Evolutionary conservation across 2,329 filamentous ascomycete genomes (phyloP), one percentile per base, ranked within the genome.

Genomic region (Parastagonospora avenae): DNA sequence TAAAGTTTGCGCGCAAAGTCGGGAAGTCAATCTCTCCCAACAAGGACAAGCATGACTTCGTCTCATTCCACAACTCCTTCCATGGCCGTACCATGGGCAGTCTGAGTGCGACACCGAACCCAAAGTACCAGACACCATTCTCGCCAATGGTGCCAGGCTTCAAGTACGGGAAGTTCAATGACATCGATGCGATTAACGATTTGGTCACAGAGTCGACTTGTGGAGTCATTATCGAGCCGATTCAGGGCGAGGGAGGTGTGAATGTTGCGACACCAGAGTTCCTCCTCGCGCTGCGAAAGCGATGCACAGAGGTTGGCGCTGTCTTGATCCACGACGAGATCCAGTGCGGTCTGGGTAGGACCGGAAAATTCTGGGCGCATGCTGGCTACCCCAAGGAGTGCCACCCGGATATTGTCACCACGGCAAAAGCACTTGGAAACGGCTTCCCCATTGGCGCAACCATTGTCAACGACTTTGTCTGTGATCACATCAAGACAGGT

Each of bases 271-370:
- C 83, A 0, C 85, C 89, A 3, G 90, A 91, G 59, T 99, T 97
- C 74, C 81, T 99, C 19, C 74, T 86, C 19, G 89, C 91, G 1
- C 83, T 99, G n/a, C 91, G 91, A 51, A 84, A 83, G 69, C 85
- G 92, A 52, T 97, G 92, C 75, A 88, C 87, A 48, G 88, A 91
- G 63, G 91, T 97, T 29, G 91, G 91, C 44, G 92, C 93, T 1
- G 85, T 97, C 3, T 79, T 99, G 50, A 89, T 97, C 69, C 93
- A 94, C 74, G 94, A 99, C 68, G 94, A 99, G 80, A 99, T 99
- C 57, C 94, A 99, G 76, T 97, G 92, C 73, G 94, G 94, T 46
- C 80, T 99, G 30, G 86, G 87, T 24, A 87, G 94, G 45, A 97
- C 94, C 1, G 94, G 94, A 31, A 82, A 81, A 10, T 82, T 99